phyloP scores from a whole-genome alignment of 805 yeast genomes.

The Metschnikowia orientalis region DNA sequence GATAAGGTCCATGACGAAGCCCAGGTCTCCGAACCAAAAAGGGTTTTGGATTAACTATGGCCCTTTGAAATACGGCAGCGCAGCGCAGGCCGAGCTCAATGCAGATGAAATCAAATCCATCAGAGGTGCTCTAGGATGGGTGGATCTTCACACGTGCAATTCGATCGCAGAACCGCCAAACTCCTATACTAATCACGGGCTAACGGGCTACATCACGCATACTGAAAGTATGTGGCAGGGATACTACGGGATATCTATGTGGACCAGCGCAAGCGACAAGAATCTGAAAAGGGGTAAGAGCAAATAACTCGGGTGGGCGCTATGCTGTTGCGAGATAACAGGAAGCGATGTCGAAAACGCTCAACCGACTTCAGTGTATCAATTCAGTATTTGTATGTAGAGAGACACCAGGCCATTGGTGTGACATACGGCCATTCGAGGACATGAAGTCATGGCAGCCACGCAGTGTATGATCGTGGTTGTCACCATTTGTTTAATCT shows the following conservation, averaged over 20 bases:
- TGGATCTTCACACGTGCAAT: conserved; percentile 17
- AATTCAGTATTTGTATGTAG: too few relatives aligned
- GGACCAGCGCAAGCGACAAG: conserved; percentile 41
- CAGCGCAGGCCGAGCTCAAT: conserved; percentile 70
- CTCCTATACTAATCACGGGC: conserved; percentile 14
- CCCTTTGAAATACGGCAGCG: conserved; percentile 88
- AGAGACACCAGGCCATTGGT: too few relatives aligned
- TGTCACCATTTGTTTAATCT: too few relatives aligned
- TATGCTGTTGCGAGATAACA: too few relatives aligned
- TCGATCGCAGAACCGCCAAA: conserved; percentile 11
- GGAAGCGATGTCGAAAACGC: too few relatives aligned
- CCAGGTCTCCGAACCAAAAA: conserved; percentile 28
- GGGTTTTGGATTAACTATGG: conserved; percentile 88
- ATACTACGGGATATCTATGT: conserved; percentile 61
- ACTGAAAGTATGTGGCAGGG: conserved; percentile 70
- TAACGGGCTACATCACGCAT: conserved; percentile 64
- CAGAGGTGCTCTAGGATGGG: conserved; percentile 63
- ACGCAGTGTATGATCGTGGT: too few relatives aligned
- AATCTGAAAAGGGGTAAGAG: conserved; percentile 15
- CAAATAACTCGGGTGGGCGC: too few relatives aligned
- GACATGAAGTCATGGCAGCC: too few relatives aligned
- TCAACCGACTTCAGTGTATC: too few relatives aligned
- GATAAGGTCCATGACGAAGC: conserved; percentile 42
- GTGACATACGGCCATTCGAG: too few relatives aligned
- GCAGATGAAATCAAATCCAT: conserved; percentile 61